Evolutionary conservation across 805 yeast species (phyloP), one percentile per base, ranked within the genome.

Genomic region (Lachancea lanzarotensis): DNA sequence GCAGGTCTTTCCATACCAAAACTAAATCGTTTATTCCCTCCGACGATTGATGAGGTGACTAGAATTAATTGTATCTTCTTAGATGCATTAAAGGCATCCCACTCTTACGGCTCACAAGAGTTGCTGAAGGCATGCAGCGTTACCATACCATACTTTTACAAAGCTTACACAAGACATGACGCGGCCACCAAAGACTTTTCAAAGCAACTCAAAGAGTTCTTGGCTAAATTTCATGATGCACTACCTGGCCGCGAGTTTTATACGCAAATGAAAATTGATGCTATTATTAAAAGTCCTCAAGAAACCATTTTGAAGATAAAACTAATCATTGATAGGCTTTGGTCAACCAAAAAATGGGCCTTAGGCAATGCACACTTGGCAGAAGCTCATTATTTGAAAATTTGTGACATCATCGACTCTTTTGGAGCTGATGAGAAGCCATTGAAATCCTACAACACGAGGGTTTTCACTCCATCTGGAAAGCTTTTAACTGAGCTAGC

Each of bases 31-130:
- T 73, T 88, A 0, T 89, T 91, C 57, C 97, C 98, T 2, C 97
- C 97, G 0, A 91, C 98, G 0, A 84, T 91, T 16, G 97, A 91
- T 64, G 98, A 91, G 66, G 81, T 91, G 15, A 85, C 95, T 10
- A 73, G 97, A 56, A 82, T 91, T 33, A 90, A 90, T 59, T 86
- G 95, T 58, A 80, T 91, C 3, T 78, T 87, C 47, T 75, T 84
- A 49, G 95, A 84, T 52, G 78, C 93, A 18, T 65, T 91, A 45
- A 76, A 78, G 46, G 63, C 74, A 13, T 91, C 97, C 0, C 56
- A 69, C 2, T 78, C 81, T 0, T 78, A 63, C 57, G 96, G 96
- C 2, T 76, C 83, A 41, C 73, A 75, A 42, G 97, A 91, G 62
- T 71, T 87, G 2, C 63, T 91, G 47, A 81, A 78, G 49, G 95